A percentile compares a stretch with the other conserved stretches of the same genome.
These are phyloP conservation scores for Chamaenerion angustifolium DNA, from an alignment of 345 rosid genomes.

Conservation along the genomic window DNA sequence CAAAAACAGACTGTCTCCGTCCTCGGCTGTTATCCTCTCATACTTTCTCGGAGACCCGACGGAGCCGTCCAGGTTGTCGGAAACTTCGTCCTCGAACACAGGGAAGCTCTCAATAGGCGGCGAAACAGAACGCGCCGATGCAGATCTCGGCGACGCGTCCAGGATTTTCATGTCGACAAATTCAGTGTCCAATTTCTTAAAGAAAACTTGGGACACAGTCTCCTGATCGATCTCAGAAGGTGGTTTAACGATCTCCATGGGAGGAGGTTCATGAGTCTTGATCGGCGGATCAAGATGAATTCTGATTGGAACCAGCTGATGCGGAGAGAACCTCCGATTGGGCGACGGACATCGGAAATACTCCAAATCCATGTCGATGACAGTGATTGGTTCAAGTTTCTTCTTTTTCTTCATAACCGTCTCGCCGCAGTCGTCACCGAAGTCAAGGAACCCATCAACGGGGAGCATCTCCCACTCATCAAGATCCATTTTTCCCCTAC, in stretches of 20 bases:
- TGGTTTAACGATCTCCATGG: constrained; percentile 20
- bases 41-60: constrained; percentile 11
- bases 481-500: constrained; percentile 40
- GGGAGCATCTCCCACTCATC: constrained; percentile 94
- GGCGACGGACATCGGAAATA: constrained; percentile 58
- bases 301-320: constrained; percentile 48
- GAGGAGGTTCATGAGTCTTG: constrained; percentile 10
- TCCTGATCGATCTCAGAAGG: constrained; percentile 31
- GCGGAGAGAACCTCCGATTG: constrained; percentile 8
- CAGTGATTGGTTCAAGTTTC: constrained; percentile 13
- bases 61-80: constrained; percentile 16
- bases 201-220: constrained; percentile 67
- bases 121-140: constrained; percentile 11
- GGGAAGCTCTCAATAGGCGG: constrained; percentile 35
- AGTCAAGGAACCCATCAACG: constrained; percentile 27
- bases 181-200: constrained; percentile 72
- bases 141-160: constrained; percentile 49
- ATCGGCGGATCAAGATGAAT: constrained; percentile 38
- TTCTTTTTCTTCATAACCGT: constrained; percentile 9
- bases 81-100: constrained; percentile 16
- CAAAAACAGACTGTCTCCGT: constrained; percentile 16
- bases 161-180: constrained; percentile 83
- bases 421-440: constrained; percentile 24
- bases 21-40: constrained; percentile 5
- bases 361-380: constrained; percentile 31